Percentiles rank a stretch among this genome's conserved stretches.
Conservation (phyloP, 2,329 filamentous ascomycete species). For the Fusarium verrucosum region DNA sequence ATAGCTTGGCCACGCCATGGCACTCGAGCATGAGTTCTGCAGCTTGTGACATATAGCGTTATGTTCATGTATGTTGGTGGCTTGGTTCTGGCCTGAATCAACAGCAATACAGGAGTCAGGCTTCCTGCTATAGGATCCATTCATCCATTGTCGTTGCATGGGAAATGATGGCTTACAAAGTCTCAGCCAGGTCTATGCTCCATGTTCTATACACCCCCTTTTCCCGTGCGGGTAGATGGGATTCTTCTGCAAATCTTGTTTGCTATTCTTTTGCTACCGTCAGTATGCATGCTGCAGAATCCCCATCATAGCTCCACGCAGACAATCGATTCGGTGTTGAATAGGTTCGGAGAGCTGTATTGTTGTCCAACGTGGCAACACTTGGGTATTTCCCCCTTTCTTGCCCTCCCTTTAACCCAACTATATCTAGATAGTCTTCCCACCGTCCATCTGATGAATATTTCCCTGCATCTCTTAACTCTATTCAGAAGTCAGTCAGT, state of each 20-base stretch:
- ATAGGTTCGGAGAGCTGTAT: slow-evolving; percentile 3
- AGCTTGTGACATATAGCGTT: slow-evolving; percentile 13
- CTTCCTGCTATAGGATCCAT: not conserved
- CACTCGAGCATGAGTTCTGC: not conserved
- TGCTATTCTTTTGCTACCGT: slow-evolving; percentile 15
- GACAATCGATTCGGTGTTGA: slow-evolving; percentile 29
- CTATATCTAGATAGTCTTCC: slow-evolving; percentile 30
- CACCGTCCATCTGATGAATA: not conserved
- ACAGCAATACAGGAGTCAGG: not conserved
- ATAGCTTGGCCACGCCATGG: slow-evolving; percentile 8
- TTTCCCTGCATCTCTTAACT: slow-evolving; percentile 6
- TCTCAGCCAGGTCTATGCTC: slow-evolving; percentile 27
- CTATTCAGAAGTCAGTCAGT: slow-evolving; percentile 5
- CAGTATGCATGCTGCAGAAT: slow-evolving; percentile 23
- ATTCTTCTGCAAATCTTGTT: slow-evolving; percentile 23
- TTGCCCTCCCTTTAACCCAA: not conserved
- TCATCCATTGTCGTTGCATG: slow-evolving; percentile 21
- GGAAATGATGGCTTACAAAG: slow-evolving; percentile 38
- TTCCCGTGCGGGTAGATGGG: slow-evolving; percentile 17
- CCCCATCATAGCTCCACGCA: slow-evolving; percentile 6
- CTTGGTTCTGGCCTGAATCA: not conserved
- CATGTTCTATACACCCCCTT: slow-evolving; percentile 15
- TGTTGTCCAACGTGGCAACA: slow-evolving; percentile 13
- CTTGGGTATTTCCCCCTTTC: slow-evolving; percentile 3
- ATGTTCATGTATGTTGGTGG: slow-evolving; percentile 12